Base-by-base conservation (phyloP, 192 early-diverging fungal genomes). In the Backusella westeae region DNA sequence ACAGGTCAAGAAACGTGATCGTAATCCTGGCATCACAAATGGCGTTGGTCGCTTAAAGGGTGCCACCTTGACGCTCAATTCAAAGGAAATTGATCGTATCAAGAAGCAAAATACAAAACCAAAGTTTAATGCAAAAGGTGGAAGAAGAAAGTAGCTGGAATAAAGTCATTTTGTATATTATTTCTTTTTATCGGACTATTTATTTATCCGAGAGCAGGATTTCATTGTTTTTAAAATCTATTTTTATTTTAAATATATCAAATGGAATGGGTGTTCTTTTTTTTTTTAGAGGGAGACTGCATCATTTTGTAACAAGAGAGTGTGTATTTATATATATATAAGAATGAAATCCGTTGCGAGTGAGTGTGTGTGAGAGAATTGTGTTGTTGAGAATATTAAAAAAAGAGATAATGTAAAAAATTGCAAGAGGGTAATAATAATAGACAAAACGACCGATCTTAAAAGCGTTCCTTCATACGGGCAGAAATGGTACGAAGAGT, bases 391-490 rank as follows among this genome's bases (percentile, higher is more conserved):
- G 15, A 49, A 14, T 44, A 44, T 49, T 49, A 49, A 49, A 49
- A 49, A 44, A 44, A 17, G 15, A 44, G 42, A 44, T 44, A 15
- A 44, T 44, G 42, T 44, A 44, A 44, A 44, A 15, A 44, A 15
- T 44, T 44, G 42, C 12, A 44, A 17, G 14, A 44, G 15, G 10
- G 10, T 17, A 44, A 44, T 14, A 44, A 44, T 14, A 44, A 44
- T 12, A 44, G 42, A 44, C 10, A 44, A 44, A 49, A 49, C 6
- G n/a, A 49, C 12, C 14, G 4, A 4, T 44, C 10, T 63, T 87
- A 98, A 83, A 98, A 96, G 70, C 97, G 90, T 84, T 98, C 96
- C 89, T 98, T 98, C 94, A 96, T 92, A 32, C 97, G 89, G 38
- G 95, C 86, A 42, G 92, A 88, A 74, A 98, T 90, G 26, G 90